Evolutionary conservation across 140 eudicot genomes (phyloP), one percentile per base, ranked within the genome.

Genomic region (Senecio squalidus): DNA sequence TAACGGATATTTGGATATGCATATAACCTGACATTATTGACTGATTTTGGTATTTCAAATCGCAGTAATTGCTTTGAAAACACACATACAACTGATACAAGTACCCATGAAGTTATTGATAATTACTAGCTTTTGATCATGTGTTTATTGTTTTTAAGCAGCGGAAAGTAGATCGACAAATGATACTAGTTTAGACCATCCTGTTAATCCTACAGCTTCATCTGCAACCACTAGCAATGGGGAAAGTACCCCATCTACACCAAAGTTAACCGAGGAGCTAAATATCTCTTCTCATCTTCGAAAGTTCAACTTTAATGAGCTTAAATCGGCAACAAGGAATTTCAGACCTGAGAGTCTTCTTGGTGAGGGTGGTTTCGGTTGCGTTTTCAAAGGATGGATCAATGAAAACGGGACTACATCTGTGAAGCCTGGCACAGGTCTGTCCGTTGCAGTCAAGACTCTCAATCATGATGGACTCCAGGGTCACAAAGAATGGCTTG

Each of bases 401-500:
- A 82, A 76, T 21, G 94, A 86, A 56, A 76, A 72, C 6, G 91
- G 98, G 29, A 79, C 81, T 10, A 55, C 82, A 2, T 88, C 96
- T 0, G 94, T 75, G 31, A 86, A 76, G 64, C 79, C 94, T 2
- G 94, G 97, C 21, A 75, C 90, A 0, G 96, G 96, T 13, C 80
- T 86, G 46, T 57, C 94, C 0, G 98, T 91, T 74, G 98, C 98
- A 0, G 98, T 91, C 26, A 91, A 91, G 70, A 91, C 94, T 39
- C 89, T 86, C 55, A 91, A 91, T 60, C 90, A 84, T 33, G 88
- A 83, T 64, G 98, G 98, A 28, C 84, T 86, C 55, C 98, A 91
- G 86, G 98, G 98, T 64, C 98, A 90, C 68, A 85, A 69, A 78
- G 97, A 89, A 72, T 89, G 97, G 97, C 86, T 89, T 29, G 97